Evolutionary conservation across 495 filamentous ascomycete species (phyloP).

Genomic region (Lindgomyces ingoldianus): DNA sequence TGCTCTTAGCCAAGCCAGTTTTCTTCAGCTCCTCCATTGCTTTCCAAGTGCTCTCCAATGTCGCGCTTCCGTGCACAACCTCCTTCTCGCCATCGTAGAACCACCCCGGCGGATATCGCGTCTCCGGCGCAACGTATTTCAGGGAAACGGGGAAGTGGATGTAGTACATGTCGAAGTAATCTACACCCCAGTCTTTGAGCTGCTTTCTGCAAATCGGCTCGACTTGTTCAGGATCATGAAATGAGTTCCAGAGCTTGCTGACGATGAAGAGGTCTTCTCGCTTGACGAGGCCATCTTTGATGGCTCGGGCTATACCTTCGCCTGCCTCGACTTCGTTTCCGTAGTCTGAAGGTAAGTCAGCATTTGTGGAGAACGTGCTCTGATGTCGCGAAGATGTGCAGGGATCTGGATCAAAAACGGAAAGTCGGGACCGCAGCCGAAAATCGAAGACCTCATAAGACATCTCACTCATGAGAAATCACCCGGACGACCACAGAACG

Average conservation of each 20-base stretch:
- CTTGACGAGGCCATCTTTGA: constrained; percentile 57
- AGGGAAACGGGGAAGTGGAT: constrained; percentile 63
- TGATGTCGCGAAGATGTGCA: too few species aligned
- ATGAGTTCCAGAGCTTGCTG: constrained; percentile 69
- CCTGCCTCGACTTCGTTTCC: constrained; percentile 57
- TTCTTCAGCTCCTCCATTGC: constrained; percentile 79
- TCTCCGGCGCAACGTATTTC: constrained; percentile 45
- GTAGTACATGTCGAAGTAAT: constrained; percentile 70
- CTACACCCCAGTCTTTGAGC: constrained; percentile 59
- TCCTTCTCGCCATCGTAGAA: constrained; percentile 52
- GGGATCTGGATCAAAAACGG: constrained; percentile 5
- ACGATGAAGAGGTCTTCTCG: constrained; percentile 68
- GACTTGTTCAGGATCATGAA: constrained; percentile 65
- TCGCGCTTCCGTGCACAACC: constrained; percentile 63
- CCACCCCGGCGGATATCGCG: constrained; percentile 54
- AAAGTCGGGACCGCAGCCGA: constrained; percentile 8
- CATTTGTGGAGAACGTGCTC: neutral
- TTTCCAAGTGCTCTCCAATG: constrained; percentile 85
- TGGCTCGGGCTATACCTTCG: constrained; percentile 47
- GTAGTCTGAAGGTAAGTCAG: constrained; percentile 46
- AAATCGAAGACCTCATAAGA: neutral
- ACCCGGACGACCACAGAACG: neutral
- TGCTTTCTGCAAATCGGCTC: constrained; percentile 60
- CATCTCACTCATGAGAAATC: neutral
- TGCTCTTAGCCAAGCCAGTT: constrained; percentile 67